Conservation (phyloP, 2,329 filamentous ascomycete species). For the Neonectria hederae region DNA sequence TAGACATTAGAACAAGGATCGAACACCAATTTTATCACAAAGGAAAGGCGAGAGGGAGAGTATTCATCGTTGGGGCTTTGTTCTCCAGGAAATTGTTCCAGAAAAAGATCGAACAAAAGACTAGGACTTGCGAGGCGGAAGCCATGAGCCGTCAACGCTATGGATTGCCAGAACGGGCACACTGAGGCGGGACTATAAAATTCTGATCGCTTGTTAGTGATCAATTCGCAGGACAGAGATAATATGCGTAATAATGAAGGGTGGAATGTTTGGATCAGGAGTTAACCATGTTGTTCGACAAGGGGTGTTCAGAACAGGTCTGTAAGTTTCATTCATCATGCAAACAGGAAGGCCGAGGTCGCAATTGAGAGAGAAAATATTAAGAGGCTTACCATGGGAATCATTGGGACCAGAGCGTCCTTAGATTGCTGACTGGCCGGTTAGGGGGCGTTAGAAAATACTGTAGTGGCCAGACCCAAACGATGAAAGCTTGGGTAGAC, state of each 20-base stretch:
- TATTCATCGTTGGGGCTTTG: neutral
- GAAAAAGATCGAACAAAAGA: neutral
- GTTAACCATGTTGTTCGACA: constrained; percentile 44
- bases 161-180: too few relatives aligned
- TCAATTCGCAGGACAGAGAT: constrained; percentile 7
- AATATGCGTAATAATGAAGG: constrained; percentile 5
- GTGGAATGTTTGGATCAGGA: constrained; percentile 36
- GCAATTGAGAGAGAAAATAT: constrained; percentile 4
- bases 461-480: neutral
- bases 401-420: neutral
- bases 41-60: neutral
- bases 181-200: neutral
- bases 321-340: constrained; percentile 47
- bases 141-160: neutral
- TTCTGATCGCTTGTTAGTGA: constrained; percentile 30
- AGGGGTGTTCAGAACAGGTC: constrained; percentile 48
- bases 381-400: constrained; percentile 22
- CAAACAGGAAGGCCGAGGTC: constrained; percentile 11
- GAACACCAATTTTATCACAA: neutral
- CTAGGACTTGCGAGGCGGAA: neutral
- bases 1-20: neutral
- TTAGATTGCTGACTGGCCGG: neutral
- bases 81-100: neutral
- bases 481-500: neutral
- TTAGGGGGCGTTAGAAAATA: neutral